Conservation (phyloP, 176 grass and related monocot species). For the Avena insularis region DNA sequence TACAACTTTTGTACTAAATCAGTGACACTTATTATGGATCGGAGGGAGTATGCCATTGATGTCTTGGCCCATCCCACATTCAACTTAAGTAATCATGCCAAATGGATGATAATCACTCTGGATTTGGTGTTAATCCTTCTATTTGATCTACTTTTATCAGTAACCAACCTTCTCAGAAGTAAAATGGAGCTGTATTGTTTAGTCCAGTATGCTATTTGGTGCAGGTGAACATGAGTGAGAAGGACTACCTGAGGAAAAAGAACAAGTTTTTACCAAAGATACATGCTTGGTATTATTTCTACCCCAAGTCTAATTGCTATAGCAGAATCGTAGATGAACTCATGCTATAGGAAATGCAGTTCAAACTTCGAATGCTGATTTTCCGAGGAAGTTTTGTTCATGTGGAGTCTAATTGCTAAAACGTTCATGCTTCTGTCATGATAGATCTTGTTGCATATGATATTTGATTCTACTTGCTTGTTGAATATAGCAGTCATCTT, state of each 20-base stretch:
- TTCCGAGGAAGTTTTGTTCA: not conserved
- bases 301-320: conserved; percentile 8
- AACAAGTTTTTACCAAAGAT: conserved; percentile 99
- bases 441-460: not conserved
- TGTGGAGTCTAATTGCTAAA: not conserved
- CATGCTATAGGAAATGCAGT: not conserved
- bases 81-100: not conserved
- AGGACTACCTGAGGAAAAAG: conserved; percentile 96
- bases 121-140: not conserved
- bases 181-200: conserved; percentile 18
- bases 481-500: not conserved
- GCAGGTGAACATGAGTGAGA: conserved; percentile 99
- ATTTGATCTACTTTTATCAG: not conserved
- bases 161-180: not conserved
- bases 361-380: conserved; percentile 10
- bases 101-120: not conserved
- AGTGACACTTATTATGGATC: too few species aligned
- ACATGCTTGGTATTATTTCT: conserved; percentile 81
- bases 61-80: not conserved
- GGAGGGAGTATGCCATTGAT: not conserved
- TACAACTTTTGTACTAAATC: too few species aligned
- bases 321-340: not conserved
- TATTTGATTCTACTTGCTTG: not conserved
- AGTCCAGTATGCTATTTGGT: conserved; percentile 44
- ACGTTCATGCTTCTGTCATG: conserved; percentile 15